Evolutionary conservation across 441 rosid species (phyloP).

Genomic region (Sinapis alba): DNA sequence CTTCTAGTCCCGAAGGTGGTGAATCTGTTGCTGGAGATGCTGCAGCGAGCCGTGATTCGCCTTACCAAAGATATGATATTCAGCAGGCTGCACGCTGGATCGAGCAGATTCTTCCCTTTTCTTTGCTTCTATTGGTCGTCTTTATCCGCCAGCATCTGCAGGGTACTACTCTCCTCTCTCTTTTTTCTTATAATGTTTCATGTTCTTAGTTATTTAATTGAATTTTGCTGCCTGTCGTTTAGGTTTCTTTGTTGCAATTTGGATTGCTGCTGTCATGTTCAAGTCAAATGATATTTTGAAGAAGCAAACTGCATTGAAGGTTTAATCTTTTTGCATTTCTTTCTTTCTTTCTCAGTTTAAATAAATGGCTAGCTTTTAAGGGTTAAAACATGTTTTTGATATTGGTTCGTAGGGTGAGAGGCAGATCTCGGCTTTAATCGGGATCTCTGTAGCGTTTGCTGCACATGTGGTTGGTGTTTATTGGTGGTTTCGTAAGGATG

Average conservation of each 20-base stretch:
- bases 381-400: slow-evolving; percentile 25
- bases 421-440: slow-evolving; percentile 48
- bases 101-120: slow-evolving; percentile 67
- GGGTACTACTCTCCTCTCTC: slow-evolving; percentile 40
- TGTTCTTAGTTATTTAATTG: not conserved
- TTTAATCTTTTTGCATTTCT: not conserved
- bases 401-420: slow-evolving; percentile 58
- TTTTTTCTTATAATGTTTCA: not conserved
- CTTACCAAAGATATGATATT: slow-evolving; percentile 60
- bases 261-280: slow-evolving; percentile 64
- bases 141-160: slow-evolving; percentile 72
- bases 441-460: slow-evolving; percentile 45
- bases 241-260: slow-evolving; percentile 59
- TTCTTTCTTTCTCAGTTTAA: not conserved
- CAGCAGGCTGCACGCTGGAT: slow-evolving; percentile 65
- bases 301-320: slow-evolving; percentile 74
- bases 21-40: slow-evolving; percentile 44
- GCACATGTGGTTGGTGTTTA: slow-evolving; percentile 58
- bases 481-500: slow-evolving; percentile 62
- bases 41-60: slow-evolving; percentile 40
- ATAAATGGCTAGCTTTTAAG: slow-evolving; percentile 17
- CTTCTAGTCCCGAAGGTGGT: slow-evolving; percentile 23
- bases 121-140: slow-evolving; percentile 59
- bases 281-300: slow-evolving; percentile 62
- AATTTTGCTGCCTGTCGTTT: slow-evolving; percentile 18